Base-by-base conservation (phyloP, 495 filamentous ascomycete genomes). In the Penicillium lagena region DNA sequence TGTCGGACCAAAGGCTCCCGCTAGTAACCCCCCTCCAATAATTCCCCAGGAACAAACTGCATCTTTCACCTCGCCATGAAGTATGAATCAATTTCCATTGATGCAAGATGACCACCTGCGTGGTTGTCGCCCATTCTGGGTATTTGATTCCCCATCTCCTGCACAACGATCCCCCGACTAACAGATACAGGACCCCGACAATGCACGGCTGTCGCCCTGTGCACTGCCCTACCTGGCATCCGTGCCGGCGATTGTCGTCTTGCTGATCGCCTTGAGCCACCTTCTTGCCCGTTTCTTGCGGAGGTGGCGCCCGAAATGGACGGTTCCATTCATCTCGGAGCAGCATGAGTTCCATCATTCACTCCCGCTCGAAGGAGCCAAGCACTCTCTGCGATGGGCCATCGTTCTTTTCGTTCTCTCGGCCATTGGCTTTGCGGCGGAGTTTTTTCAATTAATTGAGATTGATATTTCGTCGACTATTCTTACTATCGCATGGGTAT, bases 161-260 rank as follows among this genome's bases (percentile, higher is more conserved):
- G 17, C 43, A 13, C 37, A 35, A 12, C 9, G 22, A 4, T 7
- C 28, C 17, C 33, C 28, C 17, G 13, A 35, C 45, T 61, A 33
- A 61, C 52, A 47, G 51, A 56, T 54, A 40, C 49, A 81, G 77
- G 73, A 81, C 51, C 60, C 71, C 9, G 51, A 55, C 28, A 66
- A 70, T 46, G 78, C 75, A 31, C 67, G 63, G 38, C 58, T 78
- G 36, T 66, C 69, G 10, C 52, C 57, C 42, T 79, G 75, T 58
- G 67, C 66, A 43, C 53, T 78, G 34, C 66, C 64, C 8, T 68
- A 73, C 39, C 52, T 79, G 15, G 64, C 71, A n/a, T 51, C 60
- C 12, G 43, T 76, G 17, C 75, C 78, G 7, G 69, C 68, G 10
- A 42, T 63, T 13, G 17, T 76, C 29, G 54, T 71, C 37, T 39